A percentile compares a stretch with the other conserved stretches of the same genome.
Conservation (phyloP, 1,284 basidiomycete species). For the Stygiomarasmius scandens region DNA sequence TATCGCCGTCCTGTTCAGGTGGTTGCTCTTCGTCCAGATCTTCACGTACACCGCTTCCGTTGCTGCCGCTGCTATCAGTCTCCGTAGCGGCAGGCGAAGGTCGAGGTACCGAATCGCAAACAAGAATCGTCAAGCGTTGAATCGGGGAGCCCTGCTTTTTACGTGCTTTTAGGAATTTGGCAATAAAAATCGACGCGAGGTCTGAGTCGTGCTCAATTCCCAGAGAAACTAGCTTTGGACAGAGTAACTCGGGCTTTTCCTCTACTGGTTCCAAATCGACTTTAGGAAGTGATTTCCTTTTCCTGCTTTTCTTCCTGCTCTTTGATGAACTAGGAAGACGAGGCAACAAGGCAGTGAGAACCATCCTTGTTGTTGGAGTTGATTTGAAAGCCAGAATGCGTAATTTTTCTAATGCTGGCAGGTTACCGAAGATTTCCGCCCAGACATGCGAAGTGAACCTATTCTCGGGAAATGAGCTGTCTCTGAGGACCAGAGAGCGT, state of each 20-base stretch:
- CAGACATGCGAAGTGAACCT: slow-evolving; percentile 4
- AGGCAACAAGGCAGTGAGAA: slow-evolving; percentile 14
- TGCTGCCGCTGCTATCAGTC: too few relatives aligned
- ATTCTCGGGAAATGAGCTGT: background rate
- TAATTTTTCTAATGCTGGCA: slow-evolving; percentile 9
- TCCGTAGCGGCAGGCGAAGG: too few relatives aligned
- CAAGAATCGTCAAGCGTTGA: too few relatives aligned
- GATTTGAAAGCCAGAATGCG: slow-evolving; percentile 13
- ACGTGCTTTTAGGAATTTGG: slow-evolving; percentile 6
- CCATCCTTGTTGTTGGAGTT: slow-evolving; percentile 9
- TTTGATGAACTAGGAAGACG: background rate
- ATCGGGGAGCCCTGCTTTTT: background rate
- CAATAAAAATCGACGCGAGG: slow-evolving; percentile 11
- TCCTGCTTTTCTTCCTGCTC: background rate
- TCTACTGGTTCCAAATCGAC: too few relatives aligned
- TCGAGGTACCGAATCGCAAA: too few relatives aligned
- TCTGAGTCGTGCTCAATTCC: slow-evolving; percentile 14
- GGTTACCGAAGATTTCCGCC: slow-evolving; percentile 5
- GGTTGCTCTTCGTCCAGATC: too few relatives aligned
- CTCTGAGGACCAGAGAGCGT: slow-evolving; percentile 10
- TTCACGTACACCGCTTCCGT: too few relatives aligned
- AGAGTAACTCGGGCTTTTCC: background rate
- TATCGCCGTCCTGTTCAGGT: too few relatives aligned
- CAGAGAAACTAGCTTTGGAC: slow-evolving; percentile 3
- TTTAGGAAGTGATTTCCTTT: too few relatives aligned